phyloP scores from a whole-genome alignment of 2,329 filamentous ascomycete species.

The Penicillium verrucosum region DNA sequence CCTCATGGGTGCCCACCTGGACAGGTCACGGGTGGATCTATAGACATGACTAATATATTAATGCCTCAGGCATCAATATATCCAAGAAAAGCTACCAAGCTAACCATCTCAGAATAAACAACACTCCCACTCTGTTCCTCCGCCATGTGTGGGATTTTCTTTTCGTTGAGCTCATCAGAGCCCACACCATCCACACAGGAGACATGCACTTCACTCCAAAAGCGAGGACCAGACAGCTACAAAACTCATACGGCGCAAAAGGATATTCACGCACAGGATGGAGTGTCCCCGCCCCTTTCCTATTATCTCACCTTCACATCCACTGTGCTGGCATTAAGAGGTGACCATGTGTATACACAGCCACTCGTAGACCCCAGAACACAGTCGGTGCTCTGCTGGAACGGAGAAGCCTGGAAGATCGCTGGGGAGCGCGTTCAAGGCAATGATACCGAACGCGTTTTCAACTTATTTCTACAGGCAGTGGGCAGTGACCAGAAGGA shows the following conservation, averaged over 20 bases:
- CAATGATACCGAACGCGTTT: conserved; percentile 75
- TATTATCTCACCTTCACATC: conserved; percentile 65
- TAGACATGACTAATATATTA: conserved; percentile 14
- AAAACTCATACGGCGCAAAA: conserved; percentile 31
- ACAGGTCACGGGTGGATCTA: background rate
- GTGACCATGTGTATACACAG: conserved; percentile 66
- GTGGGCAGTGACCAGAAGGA: conserved; percentile 18
- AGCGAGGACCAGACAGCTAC: conserved; percentile 47
- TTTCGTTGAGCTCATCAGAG: conserved; percentile 42
- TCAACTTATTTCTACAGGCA: conserved; percentile 56
- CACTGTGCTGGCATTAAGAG: conserved; percentile 87
- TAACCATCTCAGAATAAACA: background rate
- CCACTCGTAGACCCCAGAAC: conserved; percentile 61
- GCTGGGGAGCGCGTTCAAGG: conserved; percentile 55
- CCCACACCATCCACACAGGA: conserved; percentile 33
- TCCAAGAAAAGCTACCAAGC: conserved; percentile 8
- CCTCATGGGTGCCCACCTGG: background rate
- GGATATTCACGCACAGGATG: conserved; percentile 18
- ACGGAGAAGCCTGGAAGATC: conserved; percentile 90
- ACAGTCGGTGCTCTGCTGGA: conserved; percentile 83
- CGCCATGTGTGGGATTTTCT: conserved; percentile 53
- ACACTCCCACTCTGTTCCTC: background rate
- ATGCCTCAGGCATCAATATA: conserved; percentile 12
- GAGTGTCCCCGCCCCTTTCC: conserved; percentile 17
- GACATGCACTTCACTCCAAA: conserved; percentile 34